A percentile compares a stretch with the other conserved stretches of the same genome.
phyloP scores from a whole-genome alignment of 208 protist genomes.

The Crithidia fasciculata region DNA sequence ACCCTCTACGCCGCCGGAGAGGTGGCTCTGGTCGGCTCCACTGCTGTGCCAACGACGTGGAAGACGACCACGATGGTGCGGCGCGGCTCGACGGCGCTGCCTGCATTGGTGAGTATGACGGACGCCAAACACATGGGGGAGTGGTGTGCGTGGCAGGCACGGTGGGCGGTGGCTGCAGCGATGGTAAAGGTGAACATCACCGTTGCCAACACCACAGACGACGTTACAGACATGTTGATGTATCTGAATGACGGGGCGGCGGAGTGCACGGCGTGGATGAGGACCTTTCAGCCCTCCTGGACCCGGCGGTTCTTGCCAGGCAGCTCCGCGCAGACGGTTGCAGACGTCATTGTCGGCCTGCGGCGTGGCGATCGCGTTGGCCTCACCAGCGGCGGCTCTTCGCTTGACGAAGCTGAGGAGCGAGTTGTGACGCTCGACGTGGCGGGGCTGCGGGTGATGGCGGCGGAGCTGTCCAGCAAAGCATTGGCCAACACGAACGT shows the following conservation, averaged over 20 bases:
- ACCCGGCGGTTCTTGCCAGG: no score
- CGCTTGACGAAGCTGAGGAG: slow-evolving; percentile 27
- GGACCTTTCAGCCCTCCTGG: background rate
- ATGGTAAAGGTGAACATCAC: background rate
- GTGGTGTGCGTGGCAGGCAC: slow-evolving; percentile 13
- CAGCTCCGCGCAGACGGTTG: no score
- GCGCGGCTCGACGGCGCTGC: slow-evolving; percentile 8
- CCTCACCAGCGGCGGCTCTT: slow-evolving; percentile 23
- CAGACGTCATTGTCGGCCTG: slow-evolving; percentile 1
- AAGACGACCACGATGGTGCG: slow-evolving; percentile 8
- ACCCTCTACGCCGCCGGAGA: slow-evolving; percentile 33
- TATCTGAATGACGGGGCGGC: background rate
- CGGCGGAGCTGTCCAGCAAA: background rate
- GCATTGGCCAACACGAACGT: background rate
- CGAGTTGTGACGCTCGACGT: background rate
- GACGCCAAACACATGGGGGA: slow-evolving; percentile 1
- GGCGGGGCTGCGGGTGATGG: background rate
- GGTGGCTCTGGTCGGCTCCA: slow-evolving; percentile 23
- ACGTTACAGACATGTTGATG: background rate
- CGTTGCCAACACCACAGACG: background rate
- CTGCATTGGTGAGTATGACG: slow-evolving; percentile 2
- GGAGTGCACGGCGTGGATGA: background rate
- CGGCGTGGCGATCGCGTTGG: slow-evolving; percentile 25
- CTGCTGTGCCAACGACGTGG: slow-evolving; percentile 38
- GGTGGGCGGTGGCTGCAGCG: background rate